Conservation (phyloP, 1,284 basidiomycete genomes). For the Takashimella tepidaria region DNA sequence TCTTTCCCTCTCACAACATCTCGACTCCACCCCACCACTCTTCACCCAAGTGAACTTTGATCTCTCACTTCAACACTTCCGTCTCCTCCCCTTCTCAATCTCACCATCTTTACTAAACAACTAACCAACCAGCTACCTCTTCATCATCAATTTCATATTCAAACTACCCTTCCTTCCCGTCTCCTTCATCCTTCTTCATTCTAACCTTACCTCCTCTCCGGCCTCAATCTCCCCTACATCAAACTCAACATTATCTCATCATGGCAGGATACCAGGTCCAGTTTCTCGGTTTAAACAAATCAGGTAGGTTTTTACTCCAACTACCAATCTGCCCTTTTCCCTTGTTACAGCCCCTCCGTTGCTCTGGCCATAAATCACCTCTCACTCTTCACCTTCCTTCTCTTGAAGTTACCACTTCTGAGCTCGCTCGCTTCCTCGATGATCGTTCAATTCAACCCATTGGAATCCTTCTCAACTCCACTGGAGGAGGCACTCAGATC, state of each 20-base stretch:
- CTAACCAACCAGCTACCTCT: background rate
- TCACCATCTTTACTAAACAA: background rate
- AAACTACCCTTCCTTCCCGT: background rate
- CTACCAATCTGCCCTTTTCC: too few species aligned
- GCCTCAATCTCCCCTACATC: background rate
- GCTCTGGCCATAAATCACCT: too few species aligned
- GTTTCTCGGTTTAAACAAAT: conserved; percentile 26
- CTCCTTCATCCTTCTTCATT: background rate
- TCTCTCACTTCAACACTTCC: background rate
- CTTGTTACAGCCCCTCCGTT: too few species aligned
- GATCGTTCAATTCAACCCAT: conserved; percentile 19
- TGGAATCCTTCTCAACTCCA: conserved; percentile 26
- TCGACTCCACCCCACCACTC: conserved; percentile 2
- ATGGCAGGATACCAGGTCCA: conserved; percentile 27
- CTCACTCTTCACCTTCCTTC: conserved; percentile 1
- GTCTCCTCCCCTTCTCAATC: background rate
- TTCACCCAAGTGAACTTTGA: background rate
- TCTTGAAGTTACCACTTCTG: background rate
- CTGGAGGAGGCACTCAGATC: conserved; percentile 24
- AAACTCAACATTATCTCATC: too few species aligned
- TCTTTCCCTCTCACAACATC: conserved; percentile 2
- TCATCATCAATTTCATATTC: background rate
- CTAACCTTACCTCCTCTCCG: too few species aligned
- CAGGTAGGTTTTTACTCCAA: too few species aligned
- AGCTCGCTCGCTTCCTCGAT: background rate